Percentiles rank a stretch among this genome's conserved stretches.
These are phyloP conservation scores for Aciculosporium take DNA, from an alignment of 2,329 filamentous ascomycete species.

Conservation along the genomic window DNA sequence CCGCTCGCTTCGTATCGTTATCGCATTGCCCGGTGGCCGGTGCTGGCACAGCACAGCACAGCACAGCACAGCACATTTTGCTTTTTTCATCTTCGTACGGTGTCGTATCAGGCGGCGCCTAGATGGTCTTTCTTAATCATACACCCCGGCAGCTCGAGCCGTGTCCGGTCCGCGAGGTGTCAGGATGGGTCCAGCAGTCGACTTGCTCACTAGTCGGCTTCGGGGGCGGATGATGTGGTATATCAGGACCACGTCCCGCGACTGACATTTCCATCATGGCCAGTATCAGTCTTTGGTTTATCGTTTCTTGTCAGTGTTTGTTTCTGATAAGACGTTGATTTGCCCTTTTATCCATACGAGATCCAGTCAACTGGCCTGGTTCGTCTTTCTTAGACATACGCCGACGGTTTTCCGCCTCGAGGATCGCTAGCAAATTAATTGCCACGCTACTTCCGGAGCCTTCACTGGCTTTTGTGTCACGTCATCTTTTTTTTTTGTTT, in stretches of 20 bases:
- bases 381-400: not conserved
- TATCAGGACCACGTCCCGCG: slow-evolving; percentile 6
- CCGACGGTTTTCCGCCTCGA: not conserved
- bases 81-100: not conserved
- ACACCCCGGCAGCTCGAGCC: not conserved
- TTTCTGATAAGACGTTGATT: not conserved
- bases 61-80: too few species aligned
- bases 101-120: not conserved
- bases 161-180: not conserved
- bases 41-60: not conserved
- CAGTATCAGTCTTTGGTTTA: not conserved
- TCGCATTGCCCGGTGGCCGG: not conserved
- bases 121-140: not conserved
- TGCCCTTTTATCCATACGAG: slow-evolving; percentile 2
- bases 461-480: too few species aligned
- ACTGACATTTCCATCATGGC: too few species aligned
- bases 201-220: slow-evolving; percentile 6
- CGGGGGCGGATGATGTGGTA: slow-evolving; percentile 7
- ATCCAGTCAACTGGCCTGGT: slow-evolving; percentile 2
- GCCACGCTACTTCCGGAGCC: too few species aligned
- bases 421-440: too few species aligned
- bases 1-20: not conserved
- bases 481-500: not conserved
- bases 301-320: not conserved
- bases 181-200: slow-evolving; percentile 2